phyloP scores from a whole-genome alignment of 139 green algal species.

The Mychonastes homosphaera region DNA sequence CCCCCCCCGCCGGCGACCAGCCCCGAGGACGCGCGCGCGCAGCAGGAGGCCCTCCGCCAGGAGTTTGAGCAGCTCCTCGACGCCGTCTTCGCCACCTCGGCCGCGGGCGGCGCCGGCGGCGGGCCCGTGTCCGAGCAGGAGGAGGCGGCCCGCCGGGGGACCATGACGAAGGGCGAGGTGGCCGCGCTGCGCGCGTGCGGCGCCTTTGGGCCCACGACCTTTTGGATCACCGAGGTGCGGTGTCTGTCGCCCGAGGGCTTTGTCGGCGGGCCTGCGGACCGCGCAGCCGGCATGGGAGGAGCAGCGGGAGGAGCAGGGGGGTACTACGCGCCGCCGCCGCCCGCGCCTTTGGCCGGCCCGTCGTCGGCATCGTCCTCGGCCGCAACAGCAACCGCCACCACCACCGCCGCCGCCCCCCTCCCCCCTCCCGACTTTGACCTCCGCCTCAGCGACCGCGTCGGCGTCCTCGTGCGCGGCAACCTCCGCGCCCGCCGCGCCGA shows the following conservation, averaged over 20 bases:
- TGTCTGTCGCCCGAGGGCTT: not conserved
- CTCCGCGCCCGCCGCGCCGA: constrained; percentile 44
- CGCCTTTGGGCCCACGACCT: constrained; percentile 64
- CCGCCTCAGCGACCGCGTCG: constrained; percentile 20
- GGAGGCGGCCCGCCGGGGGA: no score
- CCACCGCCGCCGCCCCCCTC: not conserved
- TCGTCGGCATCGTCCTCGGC: not conserved
- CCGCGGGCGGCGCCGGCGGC: no score
- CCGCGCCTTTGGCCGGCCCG: not conserved
- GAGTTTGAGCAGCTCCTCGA: constrained; percentile 59
- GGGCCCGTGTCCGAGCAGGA: not conserved
- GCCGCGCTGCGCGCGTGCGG: constrained; percentile 23
- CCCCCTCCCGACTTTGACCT: not conserved
- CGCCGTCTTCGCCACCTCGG: constrained; percentile 23
- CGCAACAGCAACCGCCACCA: not conserved
- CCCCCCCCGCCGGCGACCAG: not conserved
- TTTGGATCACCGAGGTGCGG: constrained; percentile 72
- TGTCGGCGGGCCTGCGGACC: not conserved
- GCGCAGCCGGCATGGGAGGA: constrained; percentile 3
- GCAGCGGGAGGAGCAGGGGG: not conserved
- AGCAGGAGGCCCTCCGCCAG: constrained; percentile 38
- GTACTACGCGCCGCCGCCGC: not conserved
- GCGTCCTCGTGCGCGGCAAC: constrained; percentile 71
- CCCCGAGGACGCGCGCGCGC: not conserved
- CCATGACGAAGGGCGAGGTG: constrained; percentile 21